A percentile compares a stretch with the other conserved stretches of the same genome.
These are phyloP conservation scores for Blastomyces parvus DNA, from an alignment of 2,329 filamentous ascomycete species.

Conservation along the genomic window DNA sequence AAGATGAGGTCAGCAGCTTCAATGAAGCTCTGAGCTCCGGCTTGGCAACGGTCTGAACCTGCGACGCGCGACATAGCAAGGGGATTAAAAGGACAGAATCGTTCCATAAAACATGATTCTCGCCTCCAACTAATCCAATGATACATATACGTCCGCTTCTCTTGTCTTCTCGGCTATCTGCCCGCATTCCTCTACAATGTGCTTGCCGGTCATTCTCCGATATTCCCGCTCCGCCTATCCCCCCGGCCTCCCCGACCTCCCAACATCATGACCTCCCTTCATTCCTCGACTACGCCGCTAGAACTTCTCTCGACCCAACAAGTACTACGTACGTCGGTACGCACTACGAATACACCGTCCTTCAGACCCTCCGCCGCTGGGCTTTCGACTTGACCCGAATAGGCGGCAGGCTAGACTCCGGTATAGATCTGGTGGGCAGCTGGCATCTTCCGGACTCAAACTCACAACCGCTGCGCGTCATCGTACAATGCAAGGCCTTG, in stretches of 20 bases:
- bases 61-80: neutral
- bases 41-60: neutral
- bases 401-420: slow-evolving; percentile 38
- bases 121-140: slow-evolving; percentile 1
- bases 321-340: slow-evolving; percentile 39
- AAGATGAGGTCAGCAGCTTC: neutral
- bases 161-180: slow-evolving; percentile 4
- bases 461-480: slow-evolving; percentile 30
- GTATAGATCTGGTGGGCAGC: slow-evolving; percentile 39
- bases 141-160: neutral
- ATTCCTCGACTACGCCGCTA: slow-evolving; percentile 35
- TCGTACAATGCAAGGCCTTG: slow-evolving; percentile 41
- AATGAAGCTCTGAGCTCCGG: slow-evolving; percentile 2
- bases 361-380: slow-evolving; percentile 30
- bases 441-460: slow-evolving; percentile 34
- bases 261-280: slow-evolving; percentile 31
- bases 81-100: neutral
- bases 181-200: slow-evolving; percentile 7
- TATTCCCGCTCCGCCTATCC: slow-evolving; percentile 24
- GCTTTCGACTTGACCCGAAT: slow-evolving; percentile 35
- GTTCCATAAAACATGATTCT: neutral
- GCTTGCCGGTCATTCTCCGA: slow-evolving; percentile 7
- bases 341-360: slow-evolving; percentile 40
- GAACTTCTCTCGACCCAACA: slow-evolving; percentile 27
- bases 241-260: slow-evolving; percentile 27